A percentile compares a stretch with the other conserved stretches of the same genome.
These are phyloP conservation scores for Tremella mesenterica DNA, from an alignment of 768 basidiomycete species.

Conservation along the genomic window DNA sequence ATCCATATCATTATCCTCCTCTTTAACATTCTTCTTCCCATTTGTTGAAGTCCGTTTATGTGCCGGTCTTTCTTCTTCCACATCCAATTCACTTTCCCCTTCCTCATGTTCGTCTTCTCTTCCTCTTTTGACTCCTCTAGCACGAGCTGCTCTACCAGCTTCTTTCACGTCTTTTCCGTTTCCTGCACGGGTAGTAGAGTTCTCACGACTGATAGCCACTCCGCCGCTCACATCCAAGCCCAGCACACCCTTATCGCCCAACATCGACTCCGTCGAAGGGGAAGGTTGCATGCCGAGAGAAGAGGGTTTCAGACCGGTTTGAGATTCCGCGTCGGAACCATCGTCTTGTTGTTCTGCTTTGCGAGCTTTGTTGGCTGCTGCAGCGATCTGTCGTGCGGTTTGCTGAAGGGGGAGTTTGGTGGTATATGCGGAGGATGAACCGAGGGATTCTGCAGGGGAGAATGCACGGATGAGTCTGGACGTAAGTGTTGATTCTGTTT, in stretches of 20 bases:
- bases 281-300: slow-evolving; percentile 13
- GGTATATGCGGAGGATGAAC: slow-evolving; percentile 29
- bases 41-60: not conserved
- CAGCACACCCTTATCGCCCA: not conserved
- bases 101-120: slow-evolving; percentile 28
- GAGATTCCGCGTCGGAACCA: slow-evolving; percentile 24
- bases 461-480: slow-evolving; percentile 27
- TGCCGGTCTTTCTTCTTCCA: not conserved
- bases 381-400: slow-evolving; percentile 37
- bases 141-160: not conserved
- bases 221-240: not conserved
- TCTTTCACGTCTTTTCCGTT: slow-evolving; percentile 4
- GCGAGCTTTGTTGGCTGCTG: slow-evolving; percentile 23
- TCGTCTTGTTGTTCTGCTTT: slow-evolving; percentile 14
- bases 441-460: slow-evolving; percentile 36
- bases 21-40: slow-evolving; percentile 7
- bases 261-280: slow-evolving; percentile 17
- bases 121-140: slow-evolving; percentile 17
- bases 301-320: slow-evolving; percentile 12
- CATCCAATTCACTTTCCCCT: slow-evolving; percentile 9
- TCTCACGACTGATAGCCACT: not conserved
- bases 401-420: slow-evolving; percentile 23
- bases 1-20: slow-evolving; percentile 11
- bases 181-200: not conserved
- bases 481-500: no score